Conservation (phyloP, 768 basidiomycete species). For the Leccinum truebloodii region DNA sequence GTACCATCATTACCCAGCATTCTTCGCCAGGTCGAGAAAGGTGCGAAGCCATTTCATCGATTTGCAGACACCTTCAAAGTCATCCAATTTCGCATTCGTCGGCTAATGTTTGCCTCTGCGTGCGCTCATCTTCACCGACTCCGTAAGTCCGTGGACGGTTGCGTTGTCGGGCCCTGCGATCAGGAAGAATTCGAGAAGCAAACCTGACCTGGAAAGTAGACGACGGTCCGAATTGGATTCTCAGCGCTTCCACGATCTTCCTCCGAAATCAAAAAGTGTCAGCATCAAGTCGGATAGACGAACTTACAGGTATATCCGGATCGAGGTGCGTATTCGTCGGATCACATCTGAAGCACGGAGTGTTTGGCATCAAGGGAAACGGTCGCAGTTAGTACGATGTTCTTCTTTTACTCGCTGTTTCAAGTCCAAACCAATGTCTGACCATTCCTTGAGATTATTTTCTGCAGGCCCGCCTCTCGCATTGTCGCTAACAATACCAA, state of each 20-base stretch:
- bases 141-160: slow-evolving; percentile 35
- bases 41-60: slow-evolving; percentile 39
- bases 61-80: slow-evolving; percentile 35
- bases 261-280: not conserved
- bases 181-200: not conserved
- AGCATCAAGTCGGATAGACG: not conserved
- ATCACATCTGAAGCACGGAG: slow-evolving; percentile 24
- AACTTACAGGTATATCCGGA: slow-evolving; percentile 32
- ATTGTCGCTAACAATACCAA: slow-evolving; percentile 42
- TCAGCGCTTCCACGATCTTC: slow-evolving; percentile 42
- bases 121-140: slow-evolving; percentile 35
- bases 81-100: not conserved
- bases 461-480: slow-evolving; percentile 39
- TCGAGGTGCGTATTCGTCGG: slow-evolving; percentile 34
- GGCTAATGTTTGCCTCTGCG: not conserved
- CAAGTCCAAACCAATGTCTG: slow-evolving; percentile 39
- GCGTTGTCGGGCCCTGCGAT: not conserved
- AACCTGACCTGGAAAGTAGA: slow-evolving; percentile 40
- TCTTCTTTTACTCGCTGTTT: slow-evolving; percentile 24
- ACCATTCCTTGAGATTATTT: slow-evolving; percentile 34
- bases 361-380: not conserved
- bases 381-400: not conserved
- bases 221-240: slow-evolving; percentile 45
- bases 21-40: slow-evolving; percentile 36
- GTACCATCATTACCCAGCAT: slow-evolving; percentile 38